phyloP scores from a whole-genome alignment of 352 stramenopile species.

The Phytophthora kernoviae region DNA sequence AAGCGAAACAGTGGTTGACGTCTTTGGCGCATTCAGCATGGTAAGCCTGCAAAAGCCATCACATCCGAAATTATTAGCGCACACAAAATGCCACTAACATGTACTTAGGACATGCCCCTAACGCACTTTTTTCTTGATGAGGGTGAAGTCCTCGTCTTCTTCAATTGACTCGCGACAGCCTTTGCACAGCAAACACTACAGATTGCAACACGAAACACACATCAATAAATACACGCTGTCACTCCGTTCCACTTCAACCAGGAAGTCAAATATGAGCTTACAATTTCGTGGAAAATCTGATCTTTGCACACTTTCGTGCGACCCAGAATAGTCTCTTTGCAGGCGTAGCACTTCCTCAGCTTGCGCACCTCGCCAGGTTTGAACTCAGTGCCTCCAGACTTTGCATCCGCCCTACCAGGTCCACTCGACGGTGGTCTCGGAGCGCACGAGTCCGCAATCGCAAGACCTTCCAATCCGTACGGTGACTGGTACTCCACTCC shows the following conservation, averaged over 20 bases:
- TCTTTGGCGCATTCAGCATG: constrained; percentile 76
- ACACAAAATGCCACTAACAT: background rate
- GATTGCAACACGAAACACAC: background rate
- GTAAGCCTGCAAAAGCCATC: constrained; percentile 46
- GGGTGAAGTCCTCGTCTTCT: constrained; percentile 76
- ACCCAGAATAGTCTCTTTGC: constrained; percentile 84
- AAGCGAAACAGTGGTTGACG: constrained; percentile 68
- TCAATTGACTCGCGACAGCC: constrained; percentile 78
- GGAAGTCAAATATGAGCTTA: constrained; percentile 9
- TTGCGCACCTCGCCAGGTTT: constrained; percentile 75
- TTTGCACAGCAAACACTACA: constrained; percentile 74
- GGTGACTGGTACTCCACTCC: constrained; percentile 46
- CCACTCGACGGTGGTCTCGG: constrained; percentile 40
- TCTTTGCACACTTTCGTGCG: constrained; percentile 75
- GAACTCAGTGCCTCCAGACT: constrained; percentile 53
- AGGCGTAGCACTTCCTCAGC: constrained; percentile 78
- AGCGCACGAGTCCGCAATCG: constrained; percentile 35
- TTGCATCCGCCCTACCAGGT: constrained; percentile 56
- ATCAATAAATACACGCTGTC: background rate
- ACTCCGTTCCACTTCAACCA: too few species aligned
- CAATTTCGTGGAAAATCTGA: constrained; percentile 88
- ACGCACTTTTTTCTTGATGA: constrained; percentile 78
- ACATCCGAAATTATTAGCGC: background rate
- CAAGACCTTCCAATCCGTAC: constrained; percentile 38
- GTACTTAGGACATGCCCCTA: background rate